Evolutionary conservation across 352 stramenopile species (phyloP).

Genomic region (Elongisporangium senticosum): DNA sequence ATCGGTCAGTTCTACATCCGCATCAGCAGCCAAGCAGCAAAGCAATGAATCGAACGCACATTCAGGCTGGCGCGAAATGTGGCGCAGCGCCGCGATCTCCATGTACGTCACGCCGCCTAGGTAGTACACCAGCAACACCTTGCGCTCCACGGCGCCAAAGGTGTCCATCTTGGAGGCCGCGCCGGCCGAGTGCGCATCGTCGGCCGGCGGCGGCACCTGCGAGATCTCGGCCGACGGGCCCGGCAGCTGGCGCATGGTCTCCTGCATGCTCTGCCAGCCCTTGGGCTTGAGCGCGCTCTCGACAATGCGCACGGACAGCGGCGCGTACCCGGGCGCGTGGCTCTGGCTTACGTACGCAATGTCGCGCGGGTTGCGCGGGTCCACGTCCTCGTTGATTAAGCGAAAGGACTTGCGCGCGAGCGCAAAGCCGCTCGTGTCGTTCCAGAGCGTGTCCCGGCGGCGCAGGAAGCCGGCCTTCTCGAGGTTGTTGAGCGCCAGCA

Average conservation of each 20-base stretch:
- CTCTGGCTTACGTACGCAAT: slow-evolving; percentile 88
- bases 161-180: slow-evolving; percentile 51
- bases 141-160: slow-evolving; percentile 74
- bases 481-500: slow-evolving; percentile 91
- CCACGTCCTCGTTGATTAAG: slow-evolving; percentile 94
- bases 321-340: slow-evolving; percentile 89
- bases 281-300: slow-evolving; percentile 80
- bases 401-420: slow-evolving; percentile 87
- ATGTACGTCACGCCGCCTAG: slow-evolving; percentile 95
- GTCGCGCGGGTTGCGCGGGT: slow-evolving; percentile 92
- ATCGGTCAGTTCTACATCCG: slow-evolving; percentile 3
- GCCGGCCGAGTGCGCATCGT: slow-evolving; percentile 29
- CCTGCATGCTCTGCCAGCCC: slow-evolving; percentile 73
- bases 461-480: slow-evolving; percentile 91
- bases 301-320: slow-evolving; percentile 90
- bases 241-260: slow-evolving; percentile 79
- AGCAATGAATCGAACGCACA: too few relatives aligned
- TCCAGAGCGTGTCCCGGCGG: slow-evolving; percentile 85
- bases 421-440: slow-evolving; percentile 76
- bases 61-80: slow-evolving; percentile 87
- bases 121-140: slow-evolving; percentile 96
- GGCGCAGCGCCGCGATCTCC: slow-evolving; percentile 94
- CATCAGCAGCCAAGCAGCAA: background rate
- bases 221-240: slow-evolving; percentile 73
- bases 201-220: slow-evolving; percentile 36